Evolutionary conservation across 2,329 filamentous ascomycete genomes (phyloP).

Genomic region (Cercospora zeina): DNA sequence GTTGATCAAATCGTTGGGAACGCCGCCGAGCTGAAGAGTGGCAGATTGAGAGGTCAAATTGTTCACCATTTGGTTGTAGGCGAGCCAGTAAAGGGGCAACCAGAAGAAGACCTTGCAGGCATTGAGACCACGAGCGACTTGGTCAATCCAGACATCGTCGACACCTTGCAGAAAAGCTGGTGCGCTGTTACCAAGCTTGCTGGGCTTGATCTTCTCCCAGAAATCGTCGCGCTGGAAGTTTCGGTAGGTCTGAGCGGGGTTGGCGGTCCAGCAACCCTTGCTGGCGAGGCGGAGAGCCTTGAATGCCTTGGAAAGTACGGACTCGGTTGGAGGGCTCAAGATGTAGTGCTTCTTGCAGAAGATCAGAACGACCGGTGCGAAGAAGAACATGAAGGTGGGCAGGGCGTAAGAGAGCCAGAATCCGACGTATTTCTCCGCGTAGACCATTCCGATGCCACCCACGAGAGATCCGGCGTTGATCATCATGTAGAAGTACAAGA

Average conservation of each 20-base stretch:
- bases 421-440: constrained; percentile 65
- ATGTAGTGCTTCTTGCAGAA: constrained; percentile 53
- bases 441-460: constrained; percentile 62
- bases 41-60: constrained; percentile 51
- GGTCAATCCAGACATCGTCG: constrained; percentile 78
- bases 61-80: constrained; percentile 56
- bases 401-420: constrained; percentile 67
- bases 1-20: constrained; percentile 52
- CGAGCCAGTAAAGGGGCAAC: constrained; percentile 59
- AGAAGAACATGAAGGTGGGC: constrained; percentile 63
- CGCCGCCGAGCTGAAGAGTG: constrained; percentile 47
- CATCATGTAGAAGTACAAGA: constrained; percentile 68
- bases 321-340: constrained; percentile 64
- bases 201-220: constrained; percentile 71
- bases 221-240: constrained; percentile 57
- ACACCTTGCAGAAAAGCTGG: constrained; percentile 73
- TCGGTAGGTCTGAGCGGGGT: constrained; percentile 60
- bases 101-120: constrained; percentile 69
- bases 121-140: constrained; percentile 64
- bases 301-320: constrained; percentile 67
- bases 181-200: constrained; percentile 57
- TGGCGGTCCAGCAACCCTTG: constrained; percentile 59
- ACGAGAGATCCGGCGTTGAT: constrained; percentile 71
- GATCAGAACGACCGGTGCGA: constrained; percentile 60
- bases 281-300: constrained; percentile 61